Conservation (phyloP, 345 rosid species). For the Citrus medica region DNA sequence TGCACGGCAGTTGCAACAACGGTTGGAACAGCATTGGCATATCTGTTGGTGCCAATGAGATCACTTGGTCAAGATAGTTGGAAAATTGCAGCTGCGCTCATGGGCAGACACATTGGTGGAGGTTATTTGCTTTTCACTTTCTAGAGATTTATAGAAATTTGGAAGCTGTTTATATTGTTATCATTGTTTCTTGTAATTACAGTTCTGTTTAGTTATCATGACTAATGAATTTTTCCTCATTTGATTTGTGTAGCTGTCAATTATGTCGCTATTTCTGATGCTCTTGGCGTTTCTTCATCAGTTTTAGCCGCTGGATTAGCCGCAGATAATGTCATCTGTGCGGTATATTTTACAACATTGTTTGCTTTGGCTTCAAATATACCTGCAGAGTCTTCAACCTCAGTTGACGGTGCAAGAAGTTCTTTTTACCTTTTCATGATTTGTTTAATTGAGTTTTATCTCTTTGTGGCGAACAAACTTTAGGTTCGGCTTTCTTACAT, state of each 20-base stretch:
- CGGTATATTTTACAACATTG: constrained; percentile 66
- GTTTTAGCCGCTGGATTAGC: constrained; percentile 80
- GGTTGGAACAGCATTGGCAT: constrained; percentile 69
- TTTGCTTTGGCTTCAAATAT: constrained; percentile 80
- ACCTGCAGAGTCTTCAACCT: constrained; percentile 55
- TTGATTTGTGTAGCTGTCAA: constrained; percentile 54
- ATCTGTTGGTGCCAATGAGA: constrained; percentile 74
- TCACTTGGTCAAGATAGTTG: constrained; percentile 84
- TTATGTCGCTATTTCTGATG: constrained; percentile 76
- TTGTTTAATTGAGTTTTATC: not conserved
- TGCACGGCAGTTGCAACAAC: constrained; percentile 65
- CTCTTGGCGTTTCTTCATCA: constrained; percentile 66
- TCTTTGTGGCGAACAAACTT: not conserved
- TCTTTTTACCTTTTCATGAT: not conserved
- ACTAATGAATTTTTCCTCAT: constrained; percentile 13
- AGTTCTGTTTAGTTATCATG: not conserved
- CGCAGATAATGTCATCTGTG: constrained; percentile 91
- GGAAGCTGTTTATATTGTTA: not conserved
- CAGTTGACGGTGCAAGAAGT: constrained; percentile 36
- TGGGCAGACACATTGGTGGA: constrained; percentile 93
- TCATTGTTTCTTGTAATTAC: not conserved
- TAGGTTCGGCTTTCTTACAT: not conserved
- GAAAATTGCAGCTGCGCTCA: constrained; percentile 95
- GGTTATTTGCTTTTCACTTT: constrained; percentile 28
- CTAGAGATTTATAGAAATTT: not conserved